phyloP scores from a whole-genome alignment of 1,284 basidiomycete genomes.

The Ganoderma meredithae region DNA sequence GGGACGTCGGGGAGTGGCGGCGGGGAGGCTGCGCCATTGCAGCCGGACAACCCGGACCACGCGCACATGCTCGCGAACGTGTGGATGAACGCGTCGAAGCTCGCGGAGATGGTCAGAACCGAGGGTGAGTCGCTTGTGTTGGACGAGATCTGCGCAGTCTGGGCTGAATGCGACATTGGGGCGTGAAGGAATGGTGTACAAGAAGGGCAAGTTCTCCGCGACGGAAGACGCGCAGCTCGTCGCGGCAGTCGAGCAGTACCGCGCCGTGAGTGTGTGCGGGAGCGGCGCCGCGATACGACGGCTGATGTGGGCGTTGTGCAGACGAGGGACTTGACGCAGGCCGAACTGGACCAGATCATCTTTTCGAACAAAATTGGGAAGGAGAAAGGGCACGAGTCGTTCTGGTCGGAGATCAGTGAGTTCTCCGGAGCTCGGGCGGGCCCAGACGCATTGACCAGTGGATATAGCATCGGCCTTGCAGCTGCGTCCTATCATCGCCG shows the following conservation, averaged over 20 bases:
- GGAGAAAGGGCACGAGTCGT: constrained; percentile 65
- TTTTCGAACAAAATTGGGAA: constrained; percentile 70
- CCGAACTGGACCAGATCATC: constrained; percentile 65
- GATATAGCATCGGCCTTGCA: constrained; percentile 68
- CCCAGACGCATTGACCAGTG: neutral
- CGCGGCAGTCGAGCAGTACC: constrained; percentile 69
- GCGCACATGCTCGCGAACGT: constrained; percentile 68
- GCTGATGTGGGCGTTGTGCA: constrained; percentile 35
- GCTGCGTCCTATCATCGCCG: constrained; percentile 77
- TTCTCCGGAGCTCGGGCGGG: constrained; percentile 27
- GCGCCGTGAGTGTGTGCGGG: constrained; percentile 52
- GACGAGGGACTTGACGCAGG: constrained; percentile 55
- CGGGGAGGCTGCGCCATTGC: constrained; percentile 30
- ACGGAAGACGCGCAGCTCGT: constrained; percentile 74
- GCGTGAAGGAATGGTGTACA: constrained; percentile 74
- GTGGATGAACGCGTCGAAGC: constrained; percentile 74
- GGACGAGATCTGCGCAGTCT: constrained; percentile 9
- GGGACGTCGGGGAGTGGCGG: constrained; percentile 14
- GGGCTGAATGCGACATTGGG: constrained; percentile 21
- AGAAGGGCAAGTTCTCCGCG: constrained; percentile 84
- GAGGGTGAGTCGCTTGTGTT: constrained; percentile 55
- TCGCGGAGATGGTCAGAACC: constrained; percentile 68
- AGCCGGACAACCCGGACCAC: constrained; percentile 49
- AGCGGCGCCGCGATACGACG: neutral
- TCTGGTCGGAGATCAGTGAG: constrained; percentile 83